A percentile compares a stretch with the other conserved stretches of the same genome.
Conservation (phyloP, 139 green algal genomes). For the Chlamydomonas sp. region DNA sequence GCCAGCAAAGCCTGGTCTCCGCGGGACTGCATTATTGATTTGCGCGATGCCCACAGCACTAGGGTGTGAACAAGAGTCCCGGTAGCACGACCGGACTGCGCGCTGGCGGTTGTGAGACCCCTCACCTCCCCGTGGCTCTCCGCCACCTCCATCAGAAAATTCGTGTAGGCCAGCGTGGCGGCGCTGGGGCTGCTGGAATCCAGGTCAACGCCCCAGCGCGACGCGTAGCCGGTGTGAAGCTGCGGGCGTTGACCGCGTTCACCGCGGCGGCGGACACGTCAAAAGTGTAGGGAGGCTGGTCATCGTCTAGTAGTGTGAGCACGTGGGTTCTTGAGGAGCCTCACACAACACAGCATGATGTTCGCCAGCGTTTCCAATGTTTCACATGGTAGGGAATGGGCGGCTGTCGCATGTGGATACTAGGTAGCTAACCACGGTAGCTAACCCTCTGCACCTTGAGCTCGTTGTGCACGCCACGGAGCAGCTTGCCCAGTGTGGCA, state of each 20-base stretch:
- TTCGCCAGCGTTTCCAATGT: too few relatives aligned
- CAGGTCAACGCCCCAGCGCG: slow-evolving; percentile 68
- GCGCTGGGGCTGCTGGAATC: slow-evolving; percentile 17
- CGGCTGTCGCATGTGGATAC: too few relatives aligned
- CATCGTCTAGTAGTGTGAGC: too few relatives aligned
- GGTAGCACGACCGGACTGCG: too few relatives aligned
- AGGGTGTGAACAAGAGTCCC: background rate
- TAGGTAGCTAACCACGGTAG: too few relatives aligned
- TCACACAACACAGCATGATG: too few relatives aligned
- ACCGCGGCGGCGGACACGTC: too few relatives aligned
- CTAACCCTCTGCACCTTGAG: slow-evolving; percentile 25
- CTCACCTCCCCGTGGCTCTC: slow-evolving; percentile 42
- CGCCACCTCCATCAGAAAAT: slow-evolving; percentile 73
- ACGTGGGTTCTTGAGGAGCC: too few relatives aligned
- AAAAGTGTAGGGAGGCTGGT: too few relatives aligned
- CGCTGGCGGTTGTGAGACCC: background rate
- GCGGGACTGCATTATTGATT: too few relatives aligned
- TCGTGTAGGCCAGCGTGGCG: slow-evolving; percentile 70
- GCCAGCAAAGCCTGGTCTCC: too few relatives aligned
- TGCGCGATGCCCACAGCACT: background rate
- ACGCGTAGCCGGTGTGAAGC: slow-evolving; percentile 69
- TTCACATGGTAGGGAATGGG: too few relatives aligned
- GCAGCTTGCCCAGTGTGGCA: slow-evolving; percentile 25
- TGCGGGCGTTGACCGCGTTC: background rate
- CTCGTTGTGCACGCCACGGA: slow-evolving; percentile 68